Evolutionary conservation across 345 rosid genomes (phyloP), one percentile per base, ranked within the genome.

Genomic region (Gossypioides kirkii): DNA sequence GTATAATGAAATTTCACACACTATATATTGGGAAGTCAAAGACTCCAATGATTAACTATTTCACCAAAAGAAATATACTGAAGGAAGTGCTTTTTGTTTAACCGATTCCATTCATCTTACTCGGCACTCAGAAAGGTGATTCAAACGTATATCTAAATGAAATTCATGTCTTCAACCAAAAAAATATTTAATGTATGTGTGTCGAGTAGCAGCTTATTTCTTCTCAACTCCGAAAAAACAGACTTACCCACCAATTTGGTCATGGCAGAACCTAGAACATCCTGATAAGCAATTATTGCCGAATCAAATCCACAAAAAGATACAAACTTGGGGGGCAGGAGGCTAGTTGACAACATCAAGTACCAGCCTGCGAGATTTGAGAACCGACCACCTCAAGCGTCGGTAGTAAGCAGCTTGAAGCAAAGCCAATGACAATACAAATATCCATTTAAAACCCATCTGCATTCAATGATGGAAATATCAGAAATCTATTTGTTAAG

Each of bases 401-500:
- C 98, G 83, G 82, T 93, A 91, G 59, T 93, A 96, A 11, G 78
- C 97, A 68, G 97, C 98, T 83, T 93, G 99, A 80, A 96, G 96
- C 55, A 96, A 78, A 6, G 98, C 99, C 74, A 96, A 63, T 45
- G 98, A 93, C 42, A 96, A 87, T 76, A 96, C 83, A 71, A 93
- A 93, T 78, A 96, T 96, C 99, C 99, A 93, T 76, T 96, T 96
- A 80, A 93, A 96, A 72, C 99, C 99, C 99, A 96, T 96, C 99
- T 96, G 91, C 85, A 82, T 26, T 46, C 5, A 4, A 45, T 62
- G 55, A 77, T 47, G 25, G 8, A 36, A 13, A 38, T 13, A n/a
- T 75, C 42, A 76, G 59, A 55, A 71, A n/a, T 43, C 41, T 16
- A 47, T 23, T 14, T 28, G 66, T 22, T 20, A 60, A 6, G 26